These are phyloP conservation scores for Tillandsia fasciculata DNA, from an alignment of 176 grass and related monocot species.

Conservation along the genomic window DNA sequence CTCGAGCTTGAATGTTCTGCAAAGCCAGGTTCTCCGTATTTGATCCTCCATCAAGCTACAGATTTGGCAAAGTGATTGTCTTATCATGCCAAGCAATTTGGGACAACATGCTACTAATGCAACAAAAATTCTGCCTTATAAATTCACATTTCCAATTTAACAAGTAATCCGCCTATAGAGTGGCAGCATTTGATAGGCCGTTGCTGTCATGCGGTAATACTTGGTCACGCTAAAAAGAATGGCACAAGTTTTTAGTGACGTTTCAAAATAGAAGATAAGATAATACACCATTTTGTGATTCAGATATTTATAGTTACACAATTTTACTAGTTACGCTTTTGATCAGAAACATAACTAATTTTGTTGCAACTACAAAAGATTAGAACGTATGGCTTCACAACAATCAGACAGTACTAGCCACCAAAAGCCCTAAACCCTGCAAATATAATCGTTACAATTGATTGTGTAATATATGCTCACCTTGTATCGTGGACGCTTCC, in stretches of 20 bases:
- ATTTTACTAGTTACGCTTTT: too few species aligned
- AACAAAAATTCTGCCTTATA: too few species aligned
- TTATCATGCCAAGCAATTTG: not conserved
- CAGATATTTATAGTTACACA: too few species aligned
- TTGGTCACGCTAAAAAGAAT: too few species aligned
- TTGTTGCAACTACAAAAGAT: not conserved
- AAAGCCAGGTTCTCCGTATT: conserved; percentile 81
- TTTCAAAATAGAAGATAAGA: too few species aligned
- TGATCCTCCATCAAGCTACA: conserved; percentile 81
- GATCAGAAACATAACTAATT: not conserved
- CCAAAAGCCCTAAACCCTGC: not conserved
- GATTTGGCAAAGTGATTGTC: conserved; percentile 7
- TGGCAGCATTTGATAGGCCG: too few species aligned
- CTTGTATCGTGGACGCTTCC: conserved; percentile 67
- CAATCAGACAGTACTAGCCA: not conserved
- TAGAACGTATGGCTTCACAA: not conserved
- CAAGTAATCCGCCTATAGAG: too few species aligned
- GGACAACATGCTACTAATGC: too few species aligned
- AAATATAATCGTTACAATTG: not conserved
- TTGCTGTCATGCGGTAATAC: too few species aligned
- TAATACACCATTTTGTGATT: too few species aligned
- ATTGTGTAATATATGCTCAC: conserved; percentile 16
- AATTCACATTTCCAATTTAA: too few species aligned
- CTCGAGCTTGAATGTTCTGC: conserved; percentile 99
- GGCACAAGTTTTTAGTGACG: too few species aligned